Evolutionary conservation across 805 yeast genomes (phyloP).

Genomic region (Saturnispora dispora): DNA sequence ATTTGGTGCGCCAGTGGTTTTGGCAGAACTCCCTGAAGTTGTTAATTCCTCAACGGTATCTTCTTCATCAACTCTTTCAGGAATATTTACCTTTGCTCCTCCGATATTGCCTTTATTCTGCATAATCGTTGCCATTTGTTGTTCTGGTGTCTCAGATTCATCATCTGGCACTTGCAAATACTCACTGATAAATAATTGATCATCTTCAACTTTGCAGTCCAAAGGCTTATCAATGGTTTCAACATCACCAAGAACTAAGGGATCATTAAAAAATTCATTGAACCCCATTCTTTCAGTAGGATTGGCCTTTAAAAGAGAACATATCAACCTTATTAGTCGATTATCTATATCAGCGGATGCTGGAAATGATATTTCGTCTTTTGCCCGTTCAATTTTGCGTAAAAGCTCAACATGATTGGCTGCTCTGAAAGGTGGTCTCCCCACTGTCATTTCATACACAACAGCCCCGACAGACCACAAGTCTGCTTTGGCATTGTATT

Average conservation of each 20-base stretch:
- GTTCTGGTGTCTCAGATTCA: background rate
- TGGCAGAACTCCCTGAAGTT: background rate
- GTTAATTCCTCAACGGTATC: slow-evolving; percentile 4
- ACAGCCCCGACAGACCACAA: slow-evolving; percentile 98
- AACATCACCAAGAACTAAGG: slow-evolving; percentile 48
- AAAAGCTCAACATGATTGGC: slow-evolving; percentile 85
- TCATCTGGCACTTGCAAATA: slow-evolving; percentile 31
- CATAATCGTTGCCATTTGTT: background rate
- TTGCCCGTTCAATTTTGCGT: slow-evolving; percentile 74
- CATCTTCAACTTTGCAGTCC: slow-evolving; percentile 61
- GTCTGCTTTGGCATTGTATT: slow-evolving; percentile 95
- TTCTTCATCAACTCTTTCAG: slow-evolving; percentile 10
- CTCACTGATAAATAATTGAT: slow-evolving; percentile 77
- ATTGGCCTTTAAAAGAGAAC: slow-evolving; percentile 68
- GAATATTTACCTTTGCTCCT: slow-evolving; percentile 6
- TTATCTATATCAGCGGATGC: slow-evolving; percentile 52
- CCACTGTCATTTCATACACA: slow-evolving; percentile 87
- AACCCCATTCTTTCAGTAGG: slow-evolving; percentile 86
- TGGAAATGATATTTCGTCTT: slow-evolving; percentile 75
- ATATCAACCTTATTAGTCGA: slow-evolving; percentile 59
- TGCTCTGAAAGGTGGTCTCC: slow-evolving; percentile 95
- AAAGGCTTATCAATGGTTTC: slow-evolving; percentile 47
- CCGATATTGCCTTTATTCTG: background rate
- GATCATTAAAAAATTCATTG: slow-evolving; percentile 74
- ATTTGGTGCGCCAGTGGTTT: background rate